Conservation (phyloP, 2,329 filamentous ascomycete species). For the Paraconiothyrium sp. region DNA sequence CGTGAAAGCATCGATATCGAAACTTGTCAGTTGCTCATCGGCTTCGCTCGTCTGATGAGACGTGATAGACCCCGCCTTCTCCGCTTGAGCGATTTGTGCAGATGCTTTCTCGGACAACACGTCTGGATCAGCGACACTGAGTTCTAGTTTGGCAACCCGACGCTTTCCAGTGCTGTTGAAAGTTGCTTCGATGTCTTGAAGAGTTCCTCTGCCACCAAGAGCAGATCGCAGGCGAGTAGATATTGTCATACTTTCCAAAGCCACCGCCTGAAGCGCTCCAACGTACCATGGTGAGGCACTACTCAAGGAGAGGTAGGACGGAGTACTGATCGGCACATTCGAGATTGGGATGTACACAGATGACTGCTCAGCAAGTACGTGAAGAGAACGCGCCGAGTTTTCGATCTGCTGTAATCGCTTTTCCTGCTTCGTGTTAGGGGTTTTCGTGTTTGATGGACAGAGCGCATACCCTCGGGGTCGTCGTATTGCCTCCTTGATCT, state of each 20-base stretch:
- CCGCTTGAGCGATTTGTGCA: slow-evolving; percentile 34
- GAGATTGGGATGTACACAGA: slow-evolving; percentile 80
- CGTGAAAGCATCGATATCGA: slow-evolving; percentile 47
- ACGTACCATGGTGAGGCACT: slow-evolving; percentile 77
- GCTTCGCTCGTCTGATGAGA: slow-evolving; percentile 29
- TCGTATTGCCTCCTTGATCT: slow-evolving; percentile 55
- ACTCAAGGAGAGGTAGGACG: slow-evolving; percentile 69
- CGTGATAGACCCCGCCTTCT: slow-evolving; percentile 38
- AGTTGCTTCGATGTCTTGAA: slow-evolving; percentile 71
- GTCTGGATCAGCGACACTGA: slow-evolving; percentile 64
- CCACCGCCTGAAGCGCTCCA: slow-evolving; percentile 77
- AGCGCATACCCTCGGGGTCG: slow-evolving; percentile 54
- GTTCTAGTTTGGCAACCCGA: slow-evolving; percentile 77
- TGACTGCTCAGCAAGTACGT: slow-evolving; percentile 73
- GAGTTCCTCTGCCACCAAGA: slow-evolving; percentile 57
- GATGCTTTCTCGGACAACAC: slow-evolving; percentile 37
- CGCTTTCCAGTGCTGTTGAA: slow-evolving; percentile 82
- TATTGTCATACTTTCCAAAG: slow-evolving; percentile 80
- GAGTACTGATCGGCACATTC: slow-evolving; percentile 66
- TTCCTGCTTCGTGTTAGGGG: slow-evolving; percentile 56
- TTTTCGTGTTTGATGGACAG: background rate
- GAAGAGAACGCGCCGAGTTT: slow-evolving; percentile 78
- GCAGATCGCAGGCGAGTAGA: slow-evolving; percentile 72
- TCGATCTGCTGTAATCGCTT: slow-evolving; percentile 71
- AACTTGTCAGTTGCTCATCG: slow-evolving; percentile 30